Conservation (phyloP, 1,139 yeast species). For the Wickerhamomyces sp. region DNA sequence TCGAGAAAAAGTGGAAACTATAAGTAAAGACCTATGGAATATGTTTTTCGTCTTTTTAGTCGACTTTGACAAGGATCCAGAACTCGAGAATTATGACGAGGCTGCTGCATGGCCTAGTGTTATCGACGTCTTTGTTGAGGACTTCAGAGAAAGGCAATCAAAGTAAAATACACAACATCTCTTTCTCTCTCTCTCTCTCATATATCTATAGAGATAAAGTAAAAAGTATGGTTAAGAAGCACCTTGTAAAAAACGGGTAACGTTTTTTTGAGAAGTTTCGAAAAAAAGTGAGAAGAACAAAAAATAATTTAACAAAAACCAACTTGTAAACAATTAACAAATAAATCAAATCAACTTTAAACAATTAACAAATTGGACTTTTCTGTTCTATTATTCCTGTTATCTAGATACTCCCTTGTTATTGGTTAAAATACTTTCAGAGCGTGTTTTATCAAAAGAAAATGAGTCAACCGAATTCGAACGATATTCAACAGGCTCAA, state of each 20-base stretch:
- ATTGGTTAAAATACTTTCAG: neutral
- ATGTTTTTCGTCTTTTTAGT: slow-evolving; percentile 70
- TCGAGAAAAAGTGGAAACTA: slow-evolving; percentile 36
- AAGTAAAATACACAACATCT: neutral
- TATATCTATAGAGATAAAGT: too few relatives aligned
- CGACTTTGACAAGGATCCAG: slow-evolving; percentile 49
- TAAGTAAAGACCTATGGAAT: slow-evolving; percentile 78
- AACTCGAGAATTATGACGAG: slow-evolving; percentile 59
- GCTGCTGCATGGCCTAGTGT: slow-evolving; percentile 90
- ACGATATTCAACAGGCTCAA: neutral
- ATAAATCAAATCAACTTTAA: too few relatives aligned
- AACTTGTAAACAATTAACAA: too few relatives aligned
- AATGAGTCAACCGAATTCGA: slow-evolving; percentile 1
- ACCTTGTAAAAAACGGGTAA: too few relatives aligned
- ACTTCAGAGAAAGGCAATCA: slow-evolving; percentile 28
- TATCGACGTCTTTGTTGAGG: slow-evolving; percentile 79
- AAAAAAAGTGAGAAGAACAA: too few relatives aligned
- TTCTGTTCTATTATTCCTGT: too few relatives aligned
- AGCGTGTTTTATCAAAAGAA: neutral
- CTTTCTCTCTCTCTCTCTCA: neutral
- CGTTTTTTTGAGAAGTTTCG: too few relatives aligned
- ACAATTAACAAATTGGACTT: too few relatives aligned
- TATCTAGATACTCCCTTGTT: neutral
- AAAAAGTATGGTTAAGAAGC: too few relatives aligned
- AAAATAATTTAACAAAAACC: too few relatives aligned